Evolutionary conservation across 1,284 basidiomycete genomes (phyloP).

Genomic region (Marasmius tenuissimus): DNA sequence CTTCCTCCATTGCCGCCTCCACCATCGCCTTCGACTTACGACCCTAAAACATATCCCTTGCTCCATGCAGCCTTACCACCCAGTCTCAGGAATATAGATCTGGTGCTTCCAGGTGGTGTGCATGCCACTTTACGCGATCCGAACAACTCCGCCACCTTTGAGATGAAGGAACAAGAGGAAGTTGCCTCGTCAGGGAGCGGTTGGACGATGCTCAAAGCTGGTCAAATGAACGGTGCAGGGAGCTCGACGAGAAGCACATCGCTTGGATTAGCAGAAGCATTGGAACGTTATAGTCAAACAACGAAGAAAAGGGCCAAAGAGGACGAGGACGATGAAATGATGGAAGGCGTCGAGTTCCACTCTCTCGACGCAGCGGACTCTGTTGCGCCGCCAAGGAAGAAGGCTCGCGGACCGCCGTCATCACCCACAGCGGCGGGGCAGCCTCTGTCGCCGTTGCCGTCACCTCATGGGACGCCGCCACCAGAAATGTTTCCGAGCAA

Average conservation of each 20-base stretch:
- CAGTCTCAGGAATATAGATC: conserved; percentile 69
- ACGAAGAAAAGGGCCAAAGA: conserved; percentile 71
- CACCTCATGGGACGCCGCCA: conserved; percentile 78
- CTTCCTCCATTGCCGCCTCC: conserved; percentile 69
- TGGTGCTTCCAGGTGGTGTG: conserved; percentile 76
- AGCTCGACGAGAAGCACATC: background rate
- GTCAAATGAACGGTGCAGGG: conserved; percentile 50
- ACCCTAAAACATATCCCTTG: conserved; percentile 75
- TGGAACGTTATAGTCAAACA: conserved; percentile 68
- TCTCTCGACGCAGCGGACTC: conserved; percentile 45
- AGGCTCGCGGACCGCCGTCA: conserved; percentile 59
- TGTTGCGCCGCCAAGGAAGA: conserved; percentile 74
- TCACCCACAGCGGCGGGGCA: conserved; percentile 65
- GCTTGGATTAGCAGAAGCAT: conserved; percentile 64
- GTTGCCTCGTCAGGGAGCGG: conserved; percentile 63
- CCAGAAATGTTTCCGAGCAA: conserved; percentile 58
- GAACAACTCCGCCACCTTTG: conserved; percentile 36
- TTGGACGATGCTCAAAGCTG: conserved; percentile 71
- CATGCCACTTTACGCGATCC: conserved; percentile 76
- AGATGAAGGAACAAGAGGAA: conserved; percentile 71
- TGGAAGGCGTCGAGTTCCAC: conserved; percentile 74
- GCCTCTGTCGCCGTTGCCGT: conserved; percentile 79
- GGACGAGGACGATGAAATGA: conserved; percentile 63
- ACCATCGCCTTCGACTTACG: conserved; percentile 64
- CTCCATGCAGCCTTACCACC: conserved; percentile 67